Conservation (phyloP, 306 rosid genomes). For the Arachis stenosperma region DNA sequence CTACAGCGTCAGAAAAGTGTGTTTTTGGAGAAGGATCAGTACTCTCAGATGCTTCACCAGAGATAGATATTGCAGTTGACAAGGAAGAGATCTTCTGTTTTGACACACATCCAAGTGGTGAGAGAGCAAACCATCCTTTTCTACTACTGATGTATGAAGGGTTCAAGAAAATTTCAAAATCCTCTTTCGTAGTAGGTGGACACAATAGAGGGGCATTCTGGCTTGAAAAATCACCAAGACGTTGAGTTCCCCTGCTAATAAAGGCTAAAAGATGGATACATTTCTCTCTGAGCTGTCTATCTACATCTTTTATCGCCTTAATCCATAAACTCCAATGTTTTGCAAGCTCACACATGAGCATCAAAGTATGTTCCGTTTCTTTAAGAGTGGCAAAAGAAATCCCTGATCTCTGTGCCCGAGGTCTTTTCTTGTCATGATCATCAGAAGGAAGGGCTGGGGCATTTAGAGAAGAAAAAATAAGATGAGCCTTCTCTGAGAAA, state of each 20-base stretch:
- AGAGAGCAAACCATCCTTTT: conserved; percentile 89
- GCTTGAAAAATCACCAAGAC: conserved; percentile 59
- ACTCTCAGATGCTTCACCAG: conserved; percentile 55
- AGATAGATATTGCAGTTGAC: conserved; percentile 52
- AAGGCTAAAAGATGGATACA: conserved; percentile 94
- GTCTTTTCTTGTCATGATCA: conserved; percentile 82
- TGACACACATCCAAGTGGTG: conserved; percentile 69
- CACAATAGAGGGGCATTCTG: conserved; percentile 65
- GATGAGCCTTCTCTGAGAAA: conserved; percentile 72
- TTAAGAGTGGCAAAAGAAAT: conserved; percentile 66
- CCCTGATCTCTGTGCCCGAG: conserved; percentile 64
- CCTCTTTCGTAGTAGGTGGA: conserved; percentile 81
- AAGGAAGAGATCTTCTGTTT: conserved; percentile 57
- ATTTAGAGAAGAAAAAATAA: conserved; percentile 71
- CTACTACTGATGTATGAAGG: conserved; percentile 72
- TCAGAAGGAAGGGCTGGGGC: conserved; percentile 75
- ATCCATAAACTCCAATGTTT: conserved; percentile 85
- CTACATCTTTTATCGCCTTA: conserved; percentile 70
- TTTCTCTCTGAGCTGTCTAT: conserved; percentile 81
- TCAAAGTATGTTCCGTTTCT: conserved; percentile 83
- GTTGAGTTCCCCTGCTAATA: conserved; percentile 78
- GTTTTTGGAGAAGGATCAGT: conserved; percentile 53
- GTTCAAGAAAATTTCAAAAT: conserved; percentile 64
- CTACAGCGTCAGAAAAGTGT: conserved; percentile 73
- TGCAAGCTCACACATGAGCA: conserved; percentile 84